Evolutionary conservation across 176 grass and related monocot species (phyloP), one percentile per base, ranked within the genome.

Genomic region (Carex kokanica): DNA sequence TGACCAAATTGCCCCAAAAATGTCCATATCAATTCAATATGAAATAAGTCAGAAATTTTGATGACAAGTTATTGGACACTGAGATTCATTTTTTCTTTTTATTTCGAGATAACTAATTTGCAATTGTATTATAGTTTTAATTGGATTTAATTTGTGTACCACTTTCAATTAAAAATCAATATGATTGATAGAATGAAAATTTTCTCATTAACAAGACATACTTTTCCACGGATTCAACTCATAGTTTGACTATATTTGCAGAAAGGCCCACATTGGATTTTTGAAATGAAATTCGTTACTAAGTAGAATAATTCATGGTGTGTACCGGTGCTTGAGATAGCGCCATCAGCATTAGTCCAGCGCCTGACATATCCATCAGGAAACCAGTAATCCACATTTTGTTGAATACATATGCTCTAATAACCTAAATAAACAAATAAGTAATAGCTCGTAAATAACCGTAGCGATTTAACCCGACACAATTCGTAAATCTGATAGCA

Each of bases 361-460:
- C 96, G 34, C 93, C 93, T 51, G 87, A 91, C 92, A 98, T 95
- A 80, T 98, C 96, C 70, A 93, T 80, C 24, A 95, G 79, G 84
- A 98, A 95, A 3, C 96, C 96, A 80, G 88, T 88, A 40, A 98
- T 91, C 96, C 96, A 98, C 61, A 91, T 88, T 87, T 79, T 93
- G 86, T 95, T 95, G 13, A 87, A 87, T 74, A 88, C 84, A 88
- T 96, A 99, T 12, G 93, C 85, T 85, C 88, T 90, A 66, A 99
- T 89, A 25, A 99, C 97, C 93, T 99, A 85, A 90, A 51, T 4
- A 5, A 64, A 81, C 24, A 40, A 80, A 59, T 0, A 80, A 41
- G 18, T 13, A 73, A 13, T 73, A 73, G 40, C n/a, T 73, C 69
- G 40, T 73, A 17, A 14, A 73, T 21, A 73, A 13, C 40, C 14